Base-by-base conservation (phyloP, 129 eudicot species). In the Centella asiatica region DNA sequence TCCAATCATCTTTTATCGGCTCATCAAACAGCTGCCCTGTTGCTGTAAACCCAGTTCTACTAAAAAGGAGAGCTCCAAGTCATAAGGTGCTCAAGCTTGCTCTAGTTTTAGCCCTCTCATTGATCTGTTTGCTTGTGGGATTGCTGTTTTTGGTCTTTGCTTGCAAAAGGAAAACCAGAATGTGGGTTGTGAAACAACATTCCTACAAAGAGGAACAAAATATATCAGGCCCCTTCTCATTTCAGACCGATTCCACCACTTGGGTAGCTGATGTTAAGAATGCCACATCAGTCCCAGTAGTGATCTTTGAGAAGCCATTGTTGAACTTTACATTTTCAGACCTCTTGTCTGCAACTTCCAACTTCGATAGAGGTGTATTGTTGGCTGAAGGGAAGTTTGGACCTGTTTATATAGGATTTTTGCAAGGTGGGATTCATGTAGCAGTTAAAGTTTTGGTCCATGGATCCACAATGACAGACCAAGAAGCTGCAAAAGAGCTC, bases 201-300 rank as follows among this genome's bases (percentile, higher is more conserved):
- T 73, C 94, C 33, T 79, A 59, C 72, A 77, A 68, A 14, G 94
- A 84, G 68, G 94, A 81, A 60, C 78, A 76, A 3, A 57, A 40
- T 24, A 72, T 88, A 37, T 84, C 96, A 2, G 96, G 96, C 19
- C 96, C 94, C 37, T 88, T 88, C 63, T 88, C 94, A 17, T 88
- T 88, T 77, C 80, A 85, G 65, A 84, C 96, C 0, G 96, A 88
- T 73, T 88, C 94, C 22, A 88, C 94, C 65, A 88, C 94, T 63
- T 88, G 96, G 96, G 89, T 82, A 2, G 94, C 96, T 33, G 96
- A 88, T 71, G 87, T 88, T 31, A 88, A 82, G 83, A 75, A 76
- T 57, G 89, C 96, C 44, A 75, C 82, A 36, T 77, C 80, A 11
- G 96, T 84, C 12, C 94, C 86, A 1, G 96, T 88, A 4, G 85